phyloP scores from a whole-genome alignment of 768 basidiomycete species.

The Suillus ampliporus region DNA sequence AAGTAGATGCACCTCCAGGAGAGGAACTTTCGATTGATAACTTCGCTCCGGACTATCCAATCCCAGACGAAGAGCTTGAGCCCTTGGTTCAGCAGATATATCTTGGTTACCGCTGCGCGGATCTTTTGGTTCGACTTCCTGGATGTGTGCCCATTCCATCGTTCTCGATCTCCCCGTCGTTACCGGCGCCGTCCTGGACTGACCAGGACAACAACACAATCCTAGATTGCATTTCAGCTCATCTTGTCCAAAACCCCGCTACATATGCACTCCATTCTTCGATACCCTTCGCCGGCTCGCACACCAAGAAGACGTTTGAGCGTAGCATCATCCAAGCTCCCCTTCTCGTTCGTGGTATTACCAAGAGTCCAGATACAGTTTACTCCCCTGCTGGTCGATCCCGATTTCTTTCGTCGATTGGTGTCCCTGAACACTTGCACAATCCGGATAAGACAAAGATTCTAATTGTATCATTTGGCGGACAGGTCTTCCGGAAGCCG shows the following conservation, averaged over 20 bases:
- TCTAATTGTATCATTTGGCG: constrained; percentile 81
- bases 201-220: constrained; percentile 53
- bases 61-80: constrained; percentile 51
- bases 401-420: constrained; percentile 59
- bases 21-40: constrained; percentile 20
- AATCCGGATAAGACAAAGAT: constrained; percentile 58
- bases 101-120: constrained; percentile 71
- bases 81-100: constrained; percentile 71
- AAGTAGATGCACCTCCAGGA: background rate
- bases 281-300: constrained; percentile 43
- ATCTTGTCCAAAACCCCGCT: constrained; percentile 42
- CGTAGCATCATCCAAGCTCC: constrained; percentile 59
- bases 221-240: constrained; percentile 46
- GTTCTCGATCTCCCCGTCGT: constrained; percentile 54
- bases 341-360: constrained; percentile 71
- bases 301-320: constrained; percentile 20
- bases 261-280: constrained; percentile 45
- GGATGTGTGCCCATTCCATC: constrained; percentile 81
- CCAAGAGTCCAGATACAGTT: constrained; percentile 39
- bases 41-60: constrained; percentile 57
- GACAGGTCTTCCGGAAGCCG: constrained; percentile 71
- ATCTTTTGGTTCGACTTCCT: constrained; percentile 71
- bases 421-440: constrained; percentile 58
- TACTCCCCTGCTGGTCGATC: constrained; percentile 61
- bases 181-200: constrained; percentile 73